Base-by-base conservation (phyloP, 495 filamentous ascomycete genomes). In the Parmelia sp. region DNA sequence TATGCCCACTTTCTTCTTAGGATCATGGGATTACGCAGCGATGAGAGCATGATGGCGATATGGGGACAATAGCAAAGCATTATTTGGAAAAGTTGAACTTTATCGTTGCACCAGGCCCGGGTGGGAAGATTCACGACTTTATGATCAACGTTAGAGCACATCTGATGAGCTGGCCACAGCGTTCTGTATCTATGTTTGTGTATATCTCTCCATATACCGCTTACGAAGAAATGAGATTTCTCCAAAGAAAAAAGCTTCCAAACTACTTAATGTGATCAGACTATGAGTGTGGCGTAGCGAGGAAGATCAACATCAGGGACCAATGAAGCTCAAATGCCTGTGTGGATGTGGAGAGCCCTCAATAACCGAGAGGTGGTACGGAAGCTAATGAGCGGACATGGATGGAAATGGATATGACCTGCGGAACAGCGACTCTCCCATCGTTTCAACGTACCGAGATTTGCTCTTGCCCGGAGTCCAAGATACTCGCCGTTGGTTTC, bases 171-270 rank as follows among this genome's bases (percentile, higher is more conserved):
- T 62, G 49, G 47, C 61, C 19, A 53, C 49, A 63, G 61, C 61
- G 51, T 44, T 63, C 35, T 57, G 61, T 63, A 63, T 63, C 37
- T 57, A 57, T 27, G 49, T 63, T 40, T 44, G 39, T 45, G 51
- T 27, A 55, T 57, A 61, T 53, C 37, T 10, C 37, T 57, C 23
- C 35, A 42, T 42, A 44, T 63, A 44, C 25, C 37, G 17, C 42
- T 15, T 36, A 33, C 19, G 53, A 56, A 4, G 61, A 55, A 7
- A 63, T 35, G 61, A 33, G 19, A 33, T 21, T n/a, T 51, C 8
- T 35, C 21, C 31, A 15, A 15, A 19, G 40, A 39, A 35, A 23
- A 25, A 23, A 8, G 14, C 27, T 17, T n/a, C n/a, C 19, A 14
- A 14, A 33, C 25, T 29, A 29, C 47, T 31, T 19, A 14, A 42